A percentile compares a stretch with the other conserved stretches of the same genome.
These are phyloP conservation scores for Torulaspora quercuum DNA, from an alignment of 805 yeast genomes.

Conservation along the genomic window DNA sequence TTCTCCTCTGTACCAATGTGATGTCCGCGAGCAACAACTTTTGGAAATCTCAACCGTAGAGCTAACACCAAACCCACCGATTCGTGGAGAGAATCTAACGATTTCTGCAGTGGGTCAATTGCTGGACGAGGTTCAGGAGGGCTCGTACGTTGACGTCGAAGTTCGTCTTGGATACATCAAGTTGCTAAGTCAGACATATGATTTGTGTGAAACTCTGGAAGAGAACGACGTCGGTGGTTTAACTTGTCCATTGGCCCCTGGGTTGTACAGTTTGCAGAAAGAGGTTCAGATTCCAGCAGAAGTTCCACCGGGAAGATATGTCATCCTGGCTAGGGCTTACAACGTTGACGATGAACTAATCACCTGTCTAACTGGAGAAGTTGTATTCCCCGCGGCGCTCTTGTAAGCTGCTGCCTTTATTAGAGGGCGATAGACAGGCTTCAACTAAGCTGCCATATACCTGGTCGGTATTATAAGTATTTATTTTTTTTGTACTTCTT, in stretches of 20 bases:
- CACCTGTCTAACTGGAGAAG: constrained; percentile 76
- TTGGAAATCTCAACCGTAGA: constrained; percentile 57
- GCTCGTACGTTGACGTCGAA: constrained; percentile 92
- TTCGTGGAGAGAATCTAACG: constrained; percentile 77
- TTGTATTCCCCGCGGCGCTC: constrained; percentile 40
- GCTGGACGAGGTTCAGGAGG: constrained; percentile 57
- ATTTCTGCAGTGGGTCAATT: constrained; percentile 71
- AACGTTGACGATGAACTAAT: constrained; percentile 77
- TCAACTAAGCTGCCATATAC: too few species aligned
- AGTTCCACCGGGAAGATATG: constrained; percentile 93
- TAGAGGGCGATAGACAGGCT: too few species aligned
- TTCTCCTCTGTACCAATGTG: constrained; percentile 81
- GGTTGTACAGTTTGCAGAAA: constrained; percentile 62
- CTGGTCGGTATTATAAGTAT: too few species aligned
- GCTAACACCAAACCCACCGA: constrained; percentile 84
- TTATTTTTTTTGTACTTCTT: too few species aligned
- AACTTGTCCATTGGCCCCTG: constrained; percentile 76
- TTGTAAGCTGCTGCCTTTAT: constrained; percentile 4
- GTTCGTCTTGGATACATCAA: constrained; percentile 91
- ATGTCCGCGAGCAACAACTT: constrained; percentile 57
- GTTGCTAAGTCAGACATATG: constrained; percentile 83
- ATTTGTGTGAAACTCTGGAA: constrained; percentile 81
- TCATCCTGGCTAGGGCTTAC: constrained; percentile 84
- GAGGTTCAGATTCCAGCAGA: constrained; percentile 80
- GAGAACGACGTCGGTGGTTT: constrained; percentile 61